Evolutionary conservation across 108 stramenopile species (phyloP), one percentile per base, ranked within the genome.

Genomic region (Cylindrotheca closterium): DNA sequence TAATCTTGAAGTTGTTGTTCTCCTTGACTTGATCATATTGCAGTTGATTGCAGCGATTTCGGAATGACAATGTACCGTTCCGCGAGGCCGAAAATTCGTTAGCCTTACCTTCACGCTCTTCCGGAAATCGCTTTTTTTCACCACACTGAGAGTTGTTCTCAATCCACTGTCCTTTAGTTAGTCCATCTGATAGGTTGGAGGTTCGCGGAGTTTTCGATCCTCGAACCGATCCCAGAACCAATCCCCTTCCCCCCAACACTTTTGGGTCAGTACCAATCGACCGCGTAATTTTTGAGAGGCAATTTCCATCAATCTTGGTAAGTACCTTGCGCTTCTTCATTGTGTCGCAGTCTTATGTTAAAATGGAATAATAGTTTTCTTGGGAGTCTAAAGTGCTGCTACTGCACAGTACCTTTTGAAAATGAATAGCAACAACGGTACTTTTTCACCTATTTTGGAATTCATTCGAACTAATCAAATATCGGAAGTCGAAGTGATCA

Each of bases 181-280:
- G 37, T 10, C 7, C 15, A 42, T n/a, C n/a, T n/a, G 37, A 42
- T 17, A 26, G 25, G 30, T 73, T 73, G 64, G 63, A 65, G 17
- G 0, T 73, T n/a, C 58, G 63, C 22, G 71, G 71, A 1, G 71
- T 73, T 26, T 65, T 73, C 55, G 63, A 59, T 12, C 30, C 33
- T 19, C 54, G 23, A 27, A 0, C 56, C 4, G 51, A 28, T 25
- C 30, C 8, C 3, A 21, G 30, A 19, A 22, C 8, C 25, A 42
- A 42, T 51, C 25, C 48, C 18, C 53, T 55, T 19, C n/a, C 7
- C 7, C 7, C n/a, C 51, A 7, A 51, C n/a, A 51, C n/a, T n/a
- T 51, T 19, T 19, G 17, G 51, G 7, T 51, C n/a, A n/a, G n/a
- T n/a, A n/a, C n/a, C n/a, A n/a, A n/a, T 19, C 10, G 10, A 25